Conservation (phyloP, 2,329 filamentous ascomycete genomes). For the Westerdykella sp. region DNA sequence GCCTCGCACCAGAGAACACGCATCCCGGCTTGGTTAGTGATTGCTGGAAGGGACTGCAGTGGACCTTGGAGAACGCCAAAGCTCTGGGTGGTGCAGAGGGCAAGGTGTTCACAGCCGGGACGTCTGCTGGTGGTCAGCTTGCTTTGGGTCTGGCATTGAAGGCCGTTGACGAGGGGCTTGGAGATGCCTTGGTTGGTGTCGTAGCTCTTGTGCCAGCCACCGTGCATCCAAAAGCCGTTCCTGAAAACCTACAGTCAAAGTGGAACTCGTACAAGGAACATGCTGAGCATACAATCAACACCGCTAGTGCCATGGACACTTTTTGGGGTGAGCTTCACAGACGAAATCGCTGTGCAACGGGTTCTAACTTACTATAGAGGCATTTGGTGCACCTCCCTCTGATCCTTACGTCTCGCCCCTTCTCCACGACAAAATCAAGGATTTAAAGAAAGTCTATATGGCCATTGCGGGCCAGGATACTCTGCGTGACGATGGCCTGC, state of each 20-base stretch:
- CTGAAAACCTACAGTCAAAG: constrained; percentile 26
- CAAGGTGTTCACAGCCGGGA: constrained; percentile 34
- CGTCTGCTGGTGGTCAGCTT: constrained; percentile 37
- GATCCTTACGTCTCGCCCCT: constrained; percentile 31
- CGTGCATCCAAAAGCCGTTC: constrained; percentile 34
- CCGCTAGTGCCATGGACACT: constrained; percentile 26
- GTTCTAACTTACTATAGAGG: constrained; percentile 20
- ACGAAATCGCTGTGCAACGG: constrained; percentile 13
- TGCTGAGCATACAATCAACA: constrained; percentile 34
- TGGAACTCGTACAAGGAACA: constrained; percentile 36
- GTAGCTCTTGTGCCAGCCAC: constrained; percentile 35
- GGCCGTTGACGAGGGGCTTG: constrained; percentile 33
- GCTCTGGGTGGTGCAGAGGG: constrained; percentile 17
- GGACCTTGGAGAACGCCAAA: constrained; percentile 25
- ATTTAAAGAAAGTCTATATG: constrained; percentile 30
- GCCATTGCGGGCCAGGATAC: constrained; percentile 30
- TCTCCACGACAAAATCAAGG: constrained; percentile 22
- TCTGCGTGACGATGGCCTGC: constrained; percentile 29
- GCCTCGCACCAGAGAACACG: constrained; percentile 31
- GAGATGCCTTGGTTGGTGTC: constrained; percentile 34
- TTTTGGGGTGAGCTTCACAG: constrained; percentile 28
- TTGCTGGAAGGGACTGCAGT: constrained; percentile 29
- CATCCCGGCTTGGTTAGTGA: constrained; percentile 33
- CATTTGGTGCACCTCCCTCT: constrained; percentile 26
- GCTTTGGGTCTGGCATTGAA: constrained; percentile 35